Conservation (phyloP, 441 rosid species). For the Bocquillonia castaneifolia region DNA sequence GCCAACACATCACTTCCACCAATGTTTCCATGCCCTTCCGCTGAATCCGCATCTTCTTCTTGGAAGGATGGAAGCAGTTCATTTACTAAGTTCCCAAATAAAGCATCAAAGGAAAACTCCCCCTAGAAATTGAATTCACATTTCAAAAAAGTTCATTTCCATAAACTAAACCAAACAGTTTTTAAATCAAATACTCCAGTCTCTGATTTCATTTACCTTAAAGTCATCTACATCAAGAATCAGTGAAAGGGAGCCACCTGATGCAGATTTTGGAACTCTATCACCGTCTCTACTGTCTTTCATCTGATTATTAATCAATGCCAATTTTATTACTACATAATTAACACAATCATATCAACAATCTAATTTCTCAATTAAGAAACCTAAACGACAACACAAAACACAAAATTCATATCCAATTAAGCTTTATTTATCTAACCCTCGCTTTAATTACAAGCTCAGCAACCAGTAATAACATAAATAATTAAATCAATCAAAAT, state of each 20-base stretch:
- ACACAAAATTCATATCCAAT: not conserved
- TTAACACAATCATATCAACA: not conserved
- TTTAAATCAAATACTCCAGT: slow-evolving; percentile 2
- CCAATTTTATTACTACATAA: slow-evolving; percentile 4
- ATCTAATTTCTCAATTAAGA: too few species aligned
- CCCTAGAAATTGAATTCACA: slow-evolving; percentile 48
- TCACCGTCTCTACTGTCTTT: slow-evolving; percentile 51
- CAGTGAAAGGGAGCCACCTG: slow-evolving; percentile 63
- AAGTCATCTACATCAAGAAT: slow-evolving; percentile 88
- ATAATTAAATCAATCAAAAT: slow-evolving; percentile 5
- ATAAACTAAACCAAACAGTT: not conserved
- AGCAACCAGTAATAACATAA: not conserved
- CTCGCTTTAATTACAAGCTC: slow-evolving; percentile 9
- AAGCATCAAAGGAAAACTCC: slow-evolving; percentile 92
- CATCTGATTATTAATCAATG: slow-evolving; percentile 42
- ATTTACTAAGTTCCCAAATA: slow-evolving; percentile 86
- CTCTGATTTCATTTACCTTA: slow-evolving; percentile 54
- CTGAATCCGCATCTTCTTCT: slow-evolving; percentile 73
- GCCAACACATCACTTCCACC: slow-evolving; percentile 55
- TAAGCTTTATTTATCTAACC: not conserved
- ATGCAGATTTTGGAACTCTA: slow-evolving; percentile 47
- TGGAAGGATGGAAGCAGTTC: slow-evolving; percentile 79
- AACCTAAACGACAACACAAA: too few species aligned
- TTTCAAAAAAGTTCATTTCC: not conserved
- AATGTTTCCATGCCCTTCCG: slow-evolving; percentile 54